Base-by-base conservation (phyloP, 345 rosid genomes). In the Geranium brycei region DNA sequence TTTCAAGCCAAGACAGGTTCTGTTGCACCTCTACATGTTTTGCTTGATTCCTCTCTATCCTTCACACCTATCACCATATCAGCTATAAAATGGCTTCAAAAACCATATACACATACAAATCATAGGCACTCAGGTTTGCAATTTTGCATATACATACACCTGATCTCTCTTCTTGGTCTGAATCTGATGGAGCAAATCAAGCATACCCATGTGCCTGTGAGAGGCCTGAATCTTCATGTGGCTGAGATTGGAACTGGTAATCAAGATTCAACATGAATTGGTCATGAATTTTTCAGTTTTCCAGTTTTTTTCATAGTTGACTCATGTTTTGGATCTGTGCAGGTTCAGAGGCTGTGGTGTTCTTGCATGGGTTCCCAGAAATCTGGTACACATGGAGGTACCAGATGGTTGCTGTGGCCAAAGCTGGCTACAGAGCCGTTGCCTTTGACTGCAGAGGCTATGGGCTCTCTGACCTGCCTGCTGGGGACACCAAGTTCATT, bases 321-420 rank as follows among this genome's bases (percentile, higher is more conserved):
- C 28, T 23, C 2, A 23, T n/a, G 2, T 23, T 23, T 23, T 23
- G 28, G 28, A 23, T 23, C 28, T 23, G n/a, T 23, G 28, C 69
- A 65, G 74, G 74, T 12, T 58, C 62, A 15, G 61, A 61, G 57
- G 66, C 18, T 18, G 63, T 81, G n/a, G 53, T 83, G 19, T 79
- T 81, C 80, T 65, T 85, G 63, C 84, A 85, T 6, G 86, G 87
- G 15, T 83, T 85, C 70, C 91, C 86, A 10, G 84, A 85, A 76
- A 78, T 79, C 69, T 85, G 87, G 87, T 85, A 83, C 78, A 71
- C 84, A 85, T 23, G 75, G 75, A 59, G 71, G 73, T 67, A 72
- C 66, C 83, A 77, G 64, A 74, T 79, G 81, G 41, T 74, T 19
- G 76, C 56, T 13, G 68, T 71, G 1, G 81, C 79, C 2, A 62